Percentiles rank a stretch among this genome's conserved stretches.
These are phyloP conservation scores for Apiospora rasikravindrae DNA, from an alignment of 2,329 filamentous ascomycete genomes.

Conservation along the genomic window DNA sequence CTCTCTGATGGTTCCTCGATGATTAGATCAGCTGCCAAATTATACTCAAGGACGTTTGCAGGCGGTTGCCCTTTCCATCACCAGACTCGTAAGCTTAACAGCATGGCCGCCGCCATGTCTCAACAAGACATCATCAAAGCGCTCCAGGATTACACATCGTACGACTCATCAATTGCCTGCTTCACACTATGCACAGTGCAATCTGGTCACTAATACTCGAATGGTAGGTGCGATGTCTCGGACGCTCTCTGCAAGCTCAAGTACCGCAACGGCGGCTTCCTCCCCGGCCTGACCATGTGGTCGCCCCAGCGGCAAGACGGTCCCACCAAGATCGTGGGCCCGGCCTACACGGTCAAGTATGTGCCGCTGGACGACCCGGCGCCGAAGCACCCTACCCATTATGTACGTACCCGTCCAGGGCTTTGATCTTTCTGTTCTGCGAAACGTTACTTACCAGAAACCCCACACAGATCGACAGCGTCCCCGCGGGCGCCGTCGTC, in stretches of 20 bases:
- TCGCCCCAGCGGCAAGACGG: slow-evolving; percentile 57
- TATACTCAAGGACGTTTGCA: not conserved
- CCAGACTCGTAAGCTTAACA: slow-evolving; percentile 23
- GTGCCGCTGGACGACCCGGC: slow-evolving; percentile 51
- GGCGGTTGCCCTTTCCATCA: not conserved
- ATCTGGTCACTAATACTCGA: not conserved
- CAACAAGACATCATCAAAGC: slow-evolving; percentile 38
- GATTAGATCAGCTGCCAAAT: not conserved
- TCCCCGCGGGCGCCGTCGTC: slow-evolving; percentile 52
- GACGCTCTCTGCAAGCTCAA: slow-evolving; percentile 58
- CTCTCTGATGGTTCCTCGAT: not conserved
- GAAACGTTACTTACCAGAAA: too few species aligned
- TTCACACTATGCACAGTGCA: not conserved
- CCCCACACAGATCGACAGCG: slow-evolving; percentile 52
- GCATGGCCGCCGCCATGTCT: slow-evolving; percentile 27
- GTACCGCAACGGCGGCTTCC: slow-evolving; percentile 56
- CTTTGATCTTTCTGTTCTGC: not conserved
- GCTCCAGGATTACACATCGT: slow-evolving; percentile 42
- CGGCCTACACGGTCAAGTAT: slow-evolving; percentile 60
- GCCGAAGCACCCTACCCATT: slow-evolving; percentile 52
- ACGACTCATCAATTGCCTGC: slow-evolving; percentile 1
- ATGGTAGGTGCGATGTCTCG: slow-evolving; percentile 52
- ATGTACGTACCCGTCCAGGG: slow-evolving; percentile 41
- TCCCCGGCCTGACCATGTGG: slow-evolving; percentile 59
- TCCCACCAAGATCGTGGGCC: slow-evolving; percentile 57